These are phyloP conservation scores for Phytophthora tubulina DNA, from an alignment of 352 stramenopile species.

Conservation along the genomic window DNA sequence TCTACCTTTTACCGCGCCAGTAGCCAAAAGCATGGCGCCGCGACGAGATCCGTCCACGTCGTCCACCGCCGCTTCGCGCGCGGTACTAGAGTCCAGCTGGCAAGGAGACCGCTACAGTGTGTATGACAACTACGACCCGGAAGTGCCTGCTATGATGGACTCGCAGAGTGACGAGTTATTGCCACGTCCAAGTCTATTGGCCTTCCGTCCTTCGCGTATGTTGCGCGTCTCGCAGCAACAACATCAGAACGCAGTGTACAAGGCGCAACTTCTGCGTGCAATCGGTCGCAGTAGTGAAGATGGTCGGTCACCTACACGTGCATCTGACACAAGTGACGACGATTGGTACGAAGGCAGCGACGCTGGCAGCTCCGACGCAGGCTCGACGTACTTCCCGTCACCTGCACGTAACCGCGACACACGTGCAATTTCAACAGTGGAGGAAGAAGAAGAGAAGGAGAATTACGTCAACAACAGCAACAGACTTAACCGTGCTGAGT, in stretches of 20 bases:
- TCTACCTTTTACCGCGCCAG: constrained; percentile 1
- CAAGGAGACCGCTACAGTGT: constrained; percentile 27
- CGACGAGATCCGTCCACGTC: constrained; percentile 32
- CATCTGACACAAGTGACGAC: constrained; percentile 38
- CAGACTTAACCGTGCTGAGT: constrained; percentile 40
- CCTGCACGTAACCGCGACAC: constrained; percentile 24
- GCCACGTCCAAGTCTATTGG: constrained; percentile 54
- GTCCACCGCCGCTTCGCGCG: constrained; percentile 38
- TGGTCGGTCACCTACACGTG: not conserved
- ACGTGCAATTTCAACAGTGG: constrained; percentile 25
- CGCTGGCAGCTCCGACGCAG: constrained; percentile 36
- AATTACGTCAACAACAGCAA: constrained; percentile 14
- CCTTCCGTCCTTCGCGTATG: constrained; percentile 60
- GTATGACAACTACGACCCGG: constrained; percentile 42
- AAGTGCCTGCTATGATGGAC: constrained; percentile 54
- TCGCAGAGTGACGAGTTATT: constrained; percentile 33
- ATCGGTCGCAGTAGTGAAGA: constrained; percentile 33
- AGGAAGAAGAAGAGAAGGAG: constrained; percentile 44
- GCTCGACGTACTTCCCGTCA: constrained; percentile 24
- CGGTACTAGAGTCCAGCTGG: constrained; percentile 41
- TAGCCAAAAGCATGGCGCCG: constrained; percentile 39
- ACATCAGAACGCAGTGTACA: constrained; percentile 54
- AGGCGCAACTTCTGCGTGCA: constrained; percentile 48
- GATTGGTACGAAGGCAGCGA: constrained; percentile 51
- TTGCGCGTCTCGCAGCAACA: constrained; percentile 59